Percentiles rank a stretch among this genome's conserved stretches.
phyloP scores from a whole-genome alignment of 805 yeast species.

The Helenozyma baotianmanensis region DNA sequence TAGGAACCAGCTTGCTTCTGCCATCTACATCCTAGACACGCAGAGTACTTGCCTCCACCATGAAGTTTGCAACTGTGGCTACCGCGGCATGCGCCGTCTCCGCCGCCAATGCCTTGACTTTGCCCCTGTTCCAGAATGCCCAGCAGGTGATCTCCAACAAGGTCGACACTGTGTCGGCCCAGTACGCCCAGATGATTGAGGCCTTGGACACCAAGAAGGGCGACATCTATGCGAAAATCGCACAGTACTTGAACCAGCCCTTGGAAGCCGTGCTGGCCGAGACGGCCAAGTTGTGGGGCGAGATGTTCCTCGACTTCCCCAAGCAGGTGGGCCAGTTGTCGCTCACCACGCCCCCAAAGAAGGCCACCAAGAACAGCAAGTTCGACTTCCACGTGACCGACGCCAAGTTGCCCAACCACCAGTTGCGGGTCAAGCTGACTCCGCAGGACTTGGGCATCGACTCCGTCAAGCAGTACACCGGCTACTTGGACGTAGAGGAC shows the following conservation, averaged over 20 bases:
- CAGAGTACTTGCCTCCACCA: not conserved
- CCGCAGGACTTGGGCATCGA: conserved; percentile 61
- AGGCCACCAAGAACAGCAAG: conserved; percentile 17
- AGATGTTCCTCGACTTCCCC: conserved; percentile 59
- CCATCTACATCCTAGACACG: not conserved
- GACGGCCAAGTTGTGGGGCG: conserved; percentile 55
- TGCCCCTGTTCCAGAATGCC: conserved; percentile 3
- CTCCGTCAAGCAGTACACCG: conserved; percentile 75
- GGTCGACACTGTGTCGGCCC: conserved; percentile 10
- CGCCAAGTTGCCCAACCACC: conserved; percentile 35
- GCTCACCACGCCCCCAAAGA: conserved; percentile 48
- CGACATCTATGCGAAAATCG: conserved; percentile 42
- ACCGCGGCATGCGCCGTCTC: conserved; percentile 9
- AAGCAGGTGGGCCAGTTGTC: conserved; percentile 46
- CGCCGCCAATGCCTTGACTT: conserved; percentile 12
- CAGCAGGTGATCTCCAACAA: conserved; percentile 11
- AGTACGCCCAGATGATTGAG: conserved; percentile 10
- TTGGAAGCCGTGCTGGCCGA: conserved; percentile 45
- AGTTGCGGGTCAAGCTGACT: conserved; percentile 17
- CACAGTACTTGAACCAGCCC: conserved; percentile 49
- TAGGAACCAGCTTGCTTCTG: conserved; percentile 1
- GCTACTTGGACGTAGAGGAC: conserved; percentile 75
- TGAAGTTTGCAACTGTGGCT: conserved; percentile 10
- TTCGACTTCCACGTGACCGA: conserved; percentile 38
- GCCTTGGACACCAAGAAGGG: conserved; percentile 14